Conservation (phyloP, 1,139 yeast genomes). For the Suzukiozyma palmioleophila region DNA sequence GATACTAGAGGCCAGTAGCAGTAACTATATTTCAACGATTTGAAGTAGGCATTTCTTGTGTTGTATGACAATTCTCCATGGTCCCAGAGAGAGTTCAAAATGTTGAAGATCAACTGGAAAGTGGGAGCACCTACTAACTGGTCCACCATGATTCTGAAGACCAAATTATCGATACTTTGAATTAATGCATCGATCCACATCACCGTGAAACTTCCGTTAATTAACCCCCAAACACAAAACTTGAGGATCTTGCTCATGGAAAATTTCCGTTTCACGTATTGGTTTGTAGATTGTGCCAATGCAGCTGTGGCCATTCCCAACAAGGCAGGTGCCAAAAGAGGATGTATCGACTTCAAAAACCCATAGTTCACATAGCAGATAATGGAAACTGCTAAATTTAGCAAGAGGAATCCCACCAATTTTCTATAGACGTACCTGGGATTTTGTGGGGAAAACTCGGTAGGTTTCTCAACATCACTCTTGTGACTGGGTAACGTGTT, state of each 20-base stretch:
- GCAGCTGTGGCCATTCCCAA: slow-evolving; percentile 50
- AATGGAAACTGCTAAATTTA: slow-evolving; percentile 21
- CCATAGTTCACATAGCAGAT: slow-evolving; percentile 27
- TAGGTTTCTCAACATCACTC: slow-evolving; percentile 1
- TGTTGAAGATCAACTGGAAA: slow-evolving; percentile 49
- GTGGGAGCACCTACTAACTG: slow-evolving; percentile 52
- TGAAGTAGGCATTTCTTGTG: slow-evolving; percentile 34
- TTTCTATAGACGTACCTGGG: slow-evolving; percentile 1
- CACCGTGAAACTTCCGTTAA: slow-evolving; percentile 54
- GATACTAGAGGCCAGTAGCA: slow-evolving; percentile 60
- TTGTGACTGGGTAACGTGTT: slow-evolving; percentile 3
- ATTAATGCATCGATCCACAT: slow-evolving; percentile 53
- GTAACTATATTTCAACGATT: slow-evolving; percentile 49
- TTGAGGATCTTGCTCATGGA: slow-evolving; percentile 41
- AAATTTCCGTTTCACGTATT: slow-evolving; percentile 38
- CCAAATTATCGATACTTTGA: slow-evolving; percentile 26
- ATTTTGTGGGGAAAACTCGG: slow-evolving; percentile 1
- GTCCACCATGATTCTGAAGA: slow-evolving; percentile 44
- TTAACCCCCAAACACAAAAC: slow-evolving; percentile 57
- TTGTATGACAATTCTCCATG: slow-evolving; percentile 31
- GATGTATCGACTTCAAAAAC: slow-evolving; percentile 15
- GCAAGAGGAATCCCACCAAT: slow-evolving; percentile 14
- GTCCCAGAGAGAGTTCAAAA: slow-evolving; percentile 55
- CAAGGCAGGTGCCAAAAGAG: slow-evolving; percentile 36
- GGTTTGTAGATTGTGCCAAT: slow-evolving; percentile 56